Conservation (phyloP, 495 filamentous ascomycete genomes). For the Talaromyces ruber region DNA sequence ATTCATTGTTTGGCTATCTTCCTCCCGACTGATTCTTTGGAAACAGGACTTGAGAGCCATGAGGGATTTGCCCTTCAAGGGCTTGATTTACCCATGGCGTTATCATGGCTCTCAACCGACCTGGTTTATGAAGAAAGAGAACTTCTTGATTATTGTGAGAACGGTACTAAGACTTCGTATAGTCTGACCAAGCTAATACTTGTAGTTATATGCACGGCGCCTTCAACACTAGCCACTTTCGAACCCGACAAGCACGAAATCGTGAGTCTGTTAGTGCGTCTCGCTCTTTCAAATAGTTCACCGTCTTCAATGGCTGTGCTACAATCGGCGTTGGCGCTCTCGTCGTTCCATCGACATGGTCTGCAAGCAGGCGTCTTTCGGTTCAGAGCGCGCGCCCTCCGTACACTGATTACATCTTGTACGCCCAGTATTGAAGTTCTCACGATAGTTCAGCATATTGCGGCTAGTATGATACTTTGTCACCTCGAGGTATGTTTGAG, state of each 20-base stretch:
- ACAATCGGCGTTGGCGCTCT: slow-evolving; percentile 2
- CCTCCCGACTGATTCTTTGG: not conserved
- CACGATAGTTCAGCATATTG: not conserved
- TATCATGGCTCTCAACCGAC: slow-evolving; percentile 2
- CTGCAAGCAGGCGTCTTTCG: not conserved
- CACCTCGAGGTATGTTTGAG: not conserved
- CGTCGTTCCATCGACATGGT: slow-evolving; percentile 1
- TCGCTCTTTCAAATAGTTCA: not conserved
- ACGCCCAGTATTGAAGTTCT: not conserved
- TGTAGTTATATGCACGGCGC: not conserved
- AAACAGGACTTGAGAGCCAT: slow-evolving; percentile 1
- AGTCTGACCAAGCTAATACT: not conserved
- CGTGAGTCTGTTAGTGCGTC: not conserved
- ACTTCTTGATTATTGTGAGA: not conserved
- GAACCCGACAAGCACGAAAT: not conserved
- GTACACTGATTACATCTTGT: slow-evolving; percentile 1
- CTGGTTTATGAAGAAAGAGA: slow-evolving; percentile 1
- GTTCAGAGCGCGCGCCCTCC: not conserved
- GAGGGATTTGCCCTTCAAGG: not conserved
- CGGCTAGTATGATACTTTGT: slow-evolving; percentile 1
- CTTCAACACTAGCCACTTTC: slow-evolving; percentile 3
- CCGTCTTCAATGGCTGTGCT: not conserved
- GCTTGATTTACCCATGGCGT: not conserved
- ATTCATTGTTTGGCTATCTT: not conserved
- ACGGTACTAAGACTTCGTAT: not conserved